Base-by-base conservation (phyloP, 2,329 filamentous ascomycete species). In the Lachnellula hyalina region DNA sequence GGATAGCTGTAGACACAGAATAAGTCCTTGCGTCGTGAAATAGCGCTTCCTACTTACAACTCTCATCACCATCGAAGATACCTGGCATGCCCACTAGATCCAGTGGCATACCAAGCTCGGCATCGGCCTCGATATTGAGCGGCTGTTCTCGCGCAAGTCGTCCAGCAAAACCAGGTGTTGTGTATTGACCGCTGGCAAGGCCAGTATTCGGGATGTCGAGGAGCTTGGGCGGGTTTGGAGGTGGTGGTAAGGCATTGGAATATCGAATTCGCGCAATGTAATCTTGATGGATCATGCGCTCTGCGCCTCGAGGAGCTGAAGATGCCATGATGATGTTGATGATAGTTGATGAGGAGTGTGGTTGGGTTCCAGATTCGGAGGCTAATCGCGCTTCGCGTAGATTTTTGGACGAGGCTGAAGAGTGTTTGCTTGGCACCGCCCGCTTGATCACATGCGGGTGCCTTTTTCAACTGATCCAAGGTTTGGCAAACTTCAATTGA, bases 261-360 rank as follows among this genome's bases (percentile, higher is more conserved):
- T 95, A 99, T 73, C 94, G 85, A 68, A 96, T 90, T 66, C 92
- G 88, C 61, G 92, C 93, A 70, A 99, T 96, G 74, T 96, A 97
- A 74, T 99, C 94, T 75, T 99, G 94, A 70, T 96, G 90, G 66
- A 85, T 78, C 67, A 82, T 78, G 71, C 82, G 80, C 42, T 63
- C 58, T n/a, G 36, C 49, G 17, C 53, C 51, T 50, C 59, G 61
- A 19, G 65, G 61, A 40, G 61, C 62, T 23, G 64, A 67, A 42
- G 65, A 68, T 17, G 66, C 57, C 65, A 68, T 68, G 41, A 45
- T 58, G 34, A 40, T 34, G 38, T 44, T 51, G 28, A 32, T 44
- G 47, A 44, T 41, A 46, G n/a, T 17, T 51, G 28, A 7, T 44
- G 25, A 44, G 42, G 25, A 36, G 14, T 42, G 46, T 49, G 14